Evolutionary conservation across 2,329 filamentous ascomycete species (phyloP).

Genomic region (Metarhizium anisopliae): DNA sequence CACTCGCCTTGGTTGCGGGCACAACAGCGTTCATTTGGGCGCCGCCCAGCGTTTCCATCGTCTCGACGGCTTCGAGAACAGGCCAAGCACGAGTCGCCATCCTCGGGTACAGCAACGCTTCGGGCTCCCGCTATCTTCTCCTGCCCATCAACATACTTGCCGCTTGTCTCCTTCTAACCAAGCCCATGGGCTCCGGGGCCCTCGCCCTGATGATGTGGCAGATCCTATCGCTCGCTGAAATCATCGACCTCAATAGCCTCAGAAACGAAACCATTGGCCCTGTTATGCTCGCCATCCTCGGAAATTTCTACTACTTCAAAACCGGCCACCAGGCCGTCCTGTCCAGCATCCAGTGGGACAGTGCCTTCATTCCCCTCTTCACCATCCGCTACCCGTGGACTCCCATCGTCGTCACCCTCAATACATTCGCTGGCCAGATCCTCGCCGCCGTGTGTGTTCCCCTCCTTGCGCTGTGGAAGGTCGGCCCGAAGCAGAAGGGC

Average conservation of each 20-base stretch:
- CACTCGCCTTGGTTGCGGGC: slow-evolving; percentile 72
- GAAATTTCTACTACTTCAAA: slow-evolving; percentile 93
- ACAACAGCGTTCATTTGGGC: slow-evolving; percentile 80
- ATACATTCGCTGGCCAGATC: slow-evolving; percentile 85
- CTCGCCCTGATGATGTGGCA: slow-evolving; percentile 81
- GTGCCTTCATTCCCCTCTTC: slow-evolving; percentile 80
- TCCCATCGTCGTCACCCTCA: slow-evolving; percentile 70
- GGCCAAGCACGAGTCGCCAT: slow-evolving; percentile 59
- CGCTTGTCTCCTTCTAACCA: slow-evolving; percentile 72
- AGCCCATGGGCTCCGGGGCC: slow-evolving; percentile 87
- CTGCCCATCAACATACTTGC: slow-evolving; percentile 71
- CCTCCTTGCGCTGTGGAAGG: slow-evolving; percentile 81
- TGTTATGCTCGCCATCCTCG: slow-evolving; percentile 75
- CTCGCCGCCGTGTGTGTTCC: slow-evolving; percentile 73
- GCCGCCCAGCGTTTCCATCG: slow-evolving; percentile 72
- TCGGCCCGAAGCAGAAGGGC: slow-evolving; percentile 61
- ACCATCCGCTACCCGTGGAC: slow-evolving; percentile 83
- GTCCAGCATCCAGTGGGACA: slow-evolving; percentile 89
- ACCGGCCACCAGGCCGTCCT: slow-evolving; percentile 91
- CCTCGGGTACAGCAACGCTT: slow-evolving; percentile 85
- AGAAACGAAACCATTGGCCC: slow-evolving; percentile 71
- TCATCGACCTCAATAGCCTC: slow-evolving; percentile 51
- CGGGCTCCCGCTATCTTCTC: slow-evolving; percentile 83
- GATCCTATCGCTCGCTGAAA: slow-evolving; percentile 66
- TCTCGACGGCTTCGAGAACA: slow-evolving; percentile 35